These are phyloP conservation scores for sunflower (Helianthus annuus) DNA, from an alignment of 129 eudicot genomes.

Conservation along the genomic window DNA sequence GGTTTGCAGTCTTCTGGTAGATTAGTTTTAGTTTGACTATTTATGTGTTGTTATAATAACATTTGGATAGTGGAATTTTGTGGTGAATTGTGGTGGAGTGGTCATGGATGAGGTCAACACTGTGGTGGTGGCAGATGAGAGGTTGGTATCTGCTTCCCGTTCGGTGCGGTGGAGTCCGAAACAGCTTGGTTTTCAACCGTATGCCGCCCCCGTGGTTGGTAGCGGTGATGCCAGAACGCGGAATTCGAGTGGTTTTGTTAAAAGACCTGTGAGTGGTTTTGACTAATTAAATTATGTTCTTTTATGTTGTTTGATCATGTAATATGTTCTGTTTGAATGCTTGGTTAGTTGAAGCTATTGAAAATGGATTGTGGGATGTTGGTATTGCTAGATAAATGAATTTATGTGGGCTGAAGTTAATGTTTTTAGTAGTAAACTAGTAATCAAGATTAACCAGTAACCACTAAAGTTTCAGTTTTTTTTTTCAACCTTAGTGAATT, in stretches of 20 bases:
- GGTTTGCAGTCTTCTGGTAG: slow-evolving; percentile 9
- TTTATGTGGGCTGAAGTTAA: slow-evolving; percentile 3
- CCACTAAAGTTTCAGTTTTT: background rate
- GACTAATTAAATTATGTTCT: background rate
- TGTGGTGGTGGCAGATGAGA: slow-evolving; percentile 37
- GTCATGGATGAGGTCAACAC: slow-evolving; percentile 64
- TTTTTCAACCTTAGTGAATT: background rate
- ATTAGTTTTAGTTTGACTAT: slow-evolving; percentile 3
- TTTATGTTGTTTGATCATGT: background rate
- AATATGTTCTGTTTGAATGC: background rate
- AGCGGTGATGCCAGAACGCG: slow-evolving; percentile 36
- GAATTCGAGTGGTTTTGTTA: slow-evolving; percentile 48
- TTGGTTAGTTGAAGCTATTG: slow-evolving; percentile 1
- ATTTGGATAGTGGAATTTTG: background rate
- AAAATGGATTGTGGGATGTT: background rate
- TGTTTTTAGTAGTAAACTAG: slow-evolving; percentile 2
- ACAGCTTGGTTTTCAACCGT: slow-evolving; percentile 63
- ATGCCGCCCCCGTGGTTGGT: slow-evolving; percentile 31
- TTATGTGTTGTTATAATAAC: slow-evolving; percentile 8
- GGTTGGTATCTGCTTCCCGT: slow-evolving; percentile 35
- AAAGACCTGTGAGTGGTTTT: slow-evolving; percentile 69
- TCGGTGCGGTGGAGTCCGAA: slow-evolving; percentile 66
- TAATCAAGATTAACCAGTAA: background rate
- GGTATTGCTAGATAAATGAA: background rate
- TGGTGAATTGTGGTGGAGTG: slow-evolving; percentile 22